Evolutionary conservation across 495 filamentous ascomycete species (phyloP).

Genomic region (Neurospora sp.): DNA sequence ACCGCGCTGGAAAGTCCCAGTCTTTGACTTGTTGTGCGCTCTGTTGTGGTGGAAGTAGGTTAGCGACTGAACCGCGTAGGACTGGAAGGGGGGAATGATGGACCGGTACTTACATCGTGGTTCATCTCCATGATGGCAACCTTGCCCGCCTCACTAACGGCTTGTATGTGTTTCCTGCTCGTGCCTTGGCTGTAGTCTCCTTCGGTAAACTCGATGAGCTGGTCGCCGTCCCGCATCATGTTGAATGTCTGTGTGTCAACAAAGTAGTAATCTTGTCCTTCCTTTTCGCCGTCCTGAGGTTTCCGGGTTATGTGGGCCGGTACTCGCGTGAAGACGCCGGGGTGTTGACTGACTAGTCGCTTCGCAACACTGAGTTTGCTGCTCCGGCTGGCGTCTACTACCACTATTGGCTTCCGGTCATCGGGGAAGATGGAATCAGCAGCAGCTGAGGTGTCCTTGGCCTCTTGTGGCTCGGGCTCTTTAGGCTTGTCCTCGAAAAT

Average conservation of each 20-base stretch:
- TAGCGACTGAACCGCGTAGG: not conserved
- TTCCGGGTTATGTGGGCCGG: constrained; percentile 32
- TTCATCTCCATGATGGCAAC: constrained; percentile 51
- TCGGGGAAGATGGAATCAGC: constrained; percentile 25
- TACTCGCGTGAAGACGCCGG: constrained; percentile 29
- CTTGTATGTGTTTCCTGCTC: constrained; percentile 33
- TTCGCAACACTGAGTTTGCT: constrained; percentile 28
- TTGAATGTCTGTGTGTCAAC: constrained; percentile 37
- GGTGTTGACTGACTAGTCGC: constrained; percentile 32
- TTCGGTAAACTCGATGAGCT: constrained; percentile 36
- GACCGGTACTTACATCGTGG: constrained; percentile 23
- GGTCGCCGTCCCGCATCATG: constrained; percentile 41
- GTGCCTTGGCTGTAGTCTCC: constrained; percentile 36
- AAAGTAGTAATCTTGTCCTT: constrained; percentile 36
- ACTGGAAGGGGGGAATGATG: not conserved
- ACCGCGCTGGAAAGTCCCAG: constrained; percentile 56
- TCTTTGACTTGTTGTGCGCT: constrained; percentile 64
- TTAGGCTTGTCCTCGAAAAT: constrained; percentile 37
- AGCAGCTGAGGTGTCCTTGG: constrained; percentile 14
- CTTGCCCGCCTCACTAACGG: constrained; percentile 35
- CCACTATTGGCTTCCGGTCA: constrained; percentile 33
- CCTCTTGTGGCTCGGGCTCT: constrained; percentile 11
- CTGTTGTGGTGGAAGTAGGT: constrained; percentile 28
- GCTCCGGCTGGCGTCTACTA: constrained; percentile 32
- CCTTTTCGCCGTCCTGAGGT: constrained; percentile 34